These are phyloP conservation scores for Oryza australiensis DNA, from an alignment of 176 grass and related monocot species.

Conservation along the genomic window DNA sequence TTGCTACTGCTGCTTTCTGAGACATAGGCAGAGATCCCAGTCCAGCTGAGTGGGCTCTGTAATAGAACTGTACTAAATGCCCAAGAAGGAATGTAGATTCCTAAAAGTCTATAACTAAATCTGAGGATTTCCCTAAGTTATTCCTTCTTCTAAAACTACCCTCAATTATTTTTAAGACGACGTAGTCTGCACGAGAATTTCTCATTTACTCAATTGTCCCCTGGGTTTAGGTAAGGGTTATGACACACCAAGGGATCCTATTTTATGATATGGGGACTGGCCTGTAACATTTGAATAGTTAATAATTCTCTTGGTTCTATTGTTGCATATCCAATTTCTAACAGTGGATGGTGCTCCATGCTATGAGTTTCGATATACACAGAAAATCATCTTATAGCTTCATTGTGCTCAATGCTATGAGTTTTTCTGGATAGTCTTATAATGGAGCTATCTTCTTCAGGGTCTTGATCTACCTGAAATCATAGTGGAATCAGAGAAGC, in stretches of 20 bases:
- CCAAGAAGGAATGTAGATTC: conserved; percentile 31
- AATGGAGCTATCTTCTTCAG: conserved; percentile 47
- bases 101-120: neutral
- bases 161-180: neutral
- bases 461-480: conserved; percentile 88
- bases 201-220: neutral
- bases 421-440: conserved; percentile 16
- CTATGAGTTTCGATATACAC: neutral
- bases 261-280: neutral
- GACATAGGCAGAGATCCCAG: neutral
- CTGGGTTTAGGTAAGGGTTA: neutral
- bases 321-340: conserved; percentile 17
- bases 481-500: conserved; percentile 89
- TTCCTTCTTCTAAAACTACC: neutral
- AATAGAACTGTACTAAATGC: conserved; percentile 17
- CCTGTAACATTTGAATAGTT: neutral
- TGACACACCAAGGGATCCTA: neutral
- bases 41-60: neutral
- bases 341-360: neutral
- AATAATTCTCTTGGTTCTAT: neutral
- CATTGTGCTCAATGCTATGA: neutral
- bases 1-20: neutral
- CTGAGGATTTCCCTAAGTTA: neutral
- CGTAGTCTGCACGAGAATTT: neutral
- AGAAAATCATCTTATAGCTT: neutral